Evolutionary conservation across 2,329 filamentous ascomycete species (phyloP).

Genomic region (Penicillium sp.): DNA sequence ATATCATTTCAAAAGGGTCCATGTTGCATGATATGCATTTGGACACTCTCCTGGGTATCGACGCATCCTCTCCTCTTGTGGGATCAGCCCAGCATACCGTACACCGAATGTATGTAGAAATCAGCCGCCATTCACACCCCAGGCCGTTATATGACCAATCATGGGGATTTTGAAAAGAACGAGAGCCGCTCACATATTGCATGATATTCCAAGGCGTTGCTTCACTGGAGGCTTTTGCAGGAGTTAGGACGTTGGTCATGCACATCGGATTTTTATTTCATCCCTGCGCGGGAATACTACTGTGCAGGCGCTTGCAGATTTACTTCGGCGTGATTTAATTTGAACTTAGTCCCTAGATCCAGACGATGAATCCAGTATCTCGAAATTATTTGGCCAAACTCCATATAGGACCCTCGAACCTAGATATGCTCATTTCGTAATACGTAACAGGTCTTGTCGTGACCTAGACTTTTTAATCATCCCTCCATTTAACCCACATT

Average conservation of each 20-base stretch:
- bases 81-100: not conserved
- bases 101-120: not conserved
- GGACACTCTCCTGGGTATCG: not conserved
- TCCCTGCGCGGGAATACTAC: not conserved
- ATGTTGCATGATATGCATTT: conserved; percentile 1
- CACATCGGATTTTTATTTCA: not conserved
- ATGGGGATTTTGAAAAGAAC: not conserved
- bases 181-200: conserved; percentile 7
- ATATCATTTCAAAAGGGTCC: not conserved
- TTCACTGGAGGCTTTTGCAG: conserved; percentile 1
- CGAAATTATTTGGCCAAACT: not conserved
- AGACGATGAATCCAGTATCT: not conserved
- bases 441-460: conserved; percentile 14
- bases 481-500: conserved; percentile 72
- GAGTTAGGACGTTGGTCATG: not conserved
- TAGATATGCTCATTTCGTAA: conserved; percentile 16
- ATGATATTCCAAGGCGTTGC: conserved; percentile 12
- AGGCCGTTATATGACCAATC: not conserved
- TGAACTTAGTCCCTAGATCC: not conserved
- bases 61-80: not conserved
- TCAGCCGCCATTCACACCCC: not conserved
- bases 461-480: conserved; percentile 44
- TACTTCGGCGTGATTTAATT: not conserved
- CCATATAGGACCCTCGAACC: not conserved
- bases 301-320: not conserved